Evolutionary conservation across 2,329 filamentous ascomycete species (phyloP).

Genomic region (Aaosphaeria pasadenensis): DNA sequence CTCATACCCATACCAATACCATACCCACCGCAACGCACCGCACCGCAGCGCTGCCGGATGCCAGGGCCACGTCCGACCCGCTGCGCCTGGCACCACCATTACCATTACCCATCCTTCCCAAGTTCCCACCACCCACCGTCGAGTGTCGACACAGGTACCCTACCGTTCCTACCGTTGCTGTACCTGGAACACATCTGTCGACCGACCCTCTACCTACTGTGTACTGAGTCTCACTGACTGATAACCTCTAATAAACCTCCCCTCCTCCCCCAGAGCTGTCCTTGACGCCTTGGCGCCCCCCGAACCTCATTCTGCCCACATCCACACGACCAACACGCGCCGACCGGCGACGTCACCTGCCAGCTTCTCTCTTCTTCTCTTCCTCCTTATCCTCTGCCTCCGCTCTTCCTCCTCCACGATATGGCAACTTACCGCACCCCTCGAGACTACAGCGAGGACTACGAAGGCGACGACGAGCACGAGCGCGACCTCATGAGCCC

Average conservation of each 20-base stretch:
- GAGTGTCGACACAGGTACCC: too few species aligned
- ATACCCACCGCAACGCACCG: constrained; percentile 9
- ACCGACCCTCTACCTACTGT: too few species aligned
- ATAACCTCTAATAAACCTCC: not conserved
- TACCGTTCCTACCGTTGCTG: too few species aligned
- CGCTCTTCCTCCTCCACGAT: too few species aligned
- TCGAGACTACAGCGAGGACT: constrained; percentile 71
- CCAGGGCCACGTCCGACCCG: not conserved
- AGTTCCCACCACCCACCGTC: too few species aligned
- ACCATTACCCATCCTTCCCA: not conserved
- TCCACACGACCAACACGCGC: constrained; percentile 1
- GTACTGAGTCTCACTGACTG: too few species aligned
- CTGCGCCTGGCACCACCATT: not conserved
- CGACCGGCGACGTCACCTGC: constrained; percentile 1
- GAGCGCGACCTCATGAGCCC: constrained; percentile 70
- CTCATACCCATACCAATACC: constrained; percentile 4
- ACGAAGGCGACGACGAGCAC: constrained; percentile 80
- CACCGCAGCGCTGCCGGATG: constrained; percentile 3
- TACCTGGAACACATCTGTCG: too few species aligned
- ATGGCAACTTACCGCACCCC: too few species aligned
- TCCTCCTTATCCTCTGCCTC: constrained; percentile 22
- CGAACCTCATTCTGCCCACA: constrained; percentile 7
- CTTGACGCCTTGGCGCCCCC: constrained; percentile 22
- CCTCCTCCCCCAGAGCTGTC: constrained; percentile 16
- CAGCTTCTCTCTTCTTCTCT: constrained; percentile 38